Base-by-base conservation (phyloP, 169 alveolate species). In the Plasmodium fragile region DNA sequence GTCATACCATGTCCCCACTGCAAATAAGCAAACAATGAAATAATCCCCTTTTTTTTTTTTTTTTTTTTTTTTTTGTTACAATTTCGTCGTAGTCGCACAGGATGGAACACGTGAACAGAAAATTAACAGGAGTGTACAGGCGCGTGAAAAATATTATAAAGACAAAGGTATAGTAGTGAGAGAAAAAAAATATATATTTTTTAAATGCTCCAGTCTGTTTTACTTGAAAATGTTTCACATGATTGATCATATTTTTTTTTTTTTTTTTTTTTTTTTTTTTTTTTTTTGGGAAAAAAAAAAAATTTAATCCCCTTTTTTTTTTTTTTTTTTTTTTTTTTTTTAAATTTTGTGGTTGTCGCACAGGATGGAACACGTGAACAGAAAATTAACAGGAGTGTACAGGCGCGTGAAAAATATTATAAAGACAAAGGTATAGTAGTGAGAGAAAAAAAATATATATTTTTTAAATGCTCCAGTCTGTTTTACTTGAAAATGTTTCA, bases 41-140 rank as follows among this genome's bases (percentile, higher is more conserved):
- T 49, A 30, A 0, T 34, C 49, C 81, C 22, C 45, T 72, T 11
- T 8, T 45, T 34, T 34, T 34, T 45, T 45, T 18, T 45, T 45
- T 18, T 45, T 49, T 49, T 49, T 49, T 49, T 49, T 49, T 16
- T 16, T 53, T 73, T 65, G 30, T 69, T 73, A 8, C 36, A 65
- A 65, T 65, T 73, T 73, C 53, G 30, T 82, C 69, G 22, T 55
- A 87, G 93, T 87, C 93, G 22, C 72, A 87, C 45, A 52, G 85
- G 32, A 87, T 87, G 87, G 93, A 87, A 22, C 75, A 77, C 45
- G 93, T 87, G 34, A 87, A 87, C 70, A 87, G 49, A 77, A 87
- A 87, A 59, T 59, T 87, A 22, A 75, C 93, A 28, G 89, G 93
- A 53, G 93, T 87, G 39, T 87, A 87, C 45, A 87, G 81, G 16